Base-by-base conservation (phyloP, 2,329 filamentous ascomycete genomes). In the Fusarium xyrophilum region DNA sequence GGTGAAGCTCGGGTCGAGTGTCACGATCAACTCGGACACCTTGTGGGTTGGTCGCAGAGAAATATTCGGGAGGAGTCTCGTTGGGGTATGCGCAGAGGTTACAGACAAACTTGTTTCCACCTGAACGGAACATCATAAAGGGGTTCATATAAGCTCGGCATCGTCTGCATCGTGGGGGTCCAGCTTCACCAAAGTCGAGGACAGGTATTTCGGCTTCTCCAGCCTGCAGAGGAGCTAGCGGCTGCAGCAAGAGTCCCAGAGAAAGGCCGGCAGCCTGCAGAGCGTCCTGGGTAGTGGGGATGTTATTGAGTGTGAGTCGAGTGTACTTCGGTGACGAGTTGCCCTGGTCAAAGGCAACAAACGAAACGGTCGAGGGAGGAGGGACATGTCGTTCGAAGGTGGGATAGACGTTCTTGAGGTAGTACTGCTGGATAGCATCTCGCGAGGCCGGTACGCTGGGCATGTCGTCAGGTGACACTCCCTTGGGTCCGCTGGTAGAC, bases 31-130 rank as follows among this genome's bases (percentile, higher is more conserved):
- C 89, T 60, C 96, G 90, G 42, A 93, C 88, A 21, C 96, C 96
- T 59, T 93, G 90, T 7, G 93, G 93, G 74, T 93, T 95, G 28
- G 93, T 93, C 21, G 96, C 94, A 56, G 93, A 91, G 78, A 97
- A 99, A 80, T 99, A 99, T 76, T 97, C 95, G 2, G 92, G 81
- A 0, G 93, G 84, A 1, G 96, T 96, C 75, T 99, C 96, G 77
- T 98, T 99, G 51, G 96, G 93, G 78, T 98, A 97, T 25, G 92
- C 96, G 82, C 96, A 99, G 81, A 99, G 92, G 76, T 99, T 99
- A 83, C 96, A 99, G 54, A 97, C 93, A 77, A 97, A 96, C 78
- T 97, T 97, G 81, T 95, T 97, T 60, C 96, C 96, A 38, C 95
- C 95, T 19, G 91, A 91, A 62, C 91, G 88, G 85, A 99, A 99